Base-by-base conservation (phyloP, 441 rosid species). In the Arabidopsis hybrid region DNA sequence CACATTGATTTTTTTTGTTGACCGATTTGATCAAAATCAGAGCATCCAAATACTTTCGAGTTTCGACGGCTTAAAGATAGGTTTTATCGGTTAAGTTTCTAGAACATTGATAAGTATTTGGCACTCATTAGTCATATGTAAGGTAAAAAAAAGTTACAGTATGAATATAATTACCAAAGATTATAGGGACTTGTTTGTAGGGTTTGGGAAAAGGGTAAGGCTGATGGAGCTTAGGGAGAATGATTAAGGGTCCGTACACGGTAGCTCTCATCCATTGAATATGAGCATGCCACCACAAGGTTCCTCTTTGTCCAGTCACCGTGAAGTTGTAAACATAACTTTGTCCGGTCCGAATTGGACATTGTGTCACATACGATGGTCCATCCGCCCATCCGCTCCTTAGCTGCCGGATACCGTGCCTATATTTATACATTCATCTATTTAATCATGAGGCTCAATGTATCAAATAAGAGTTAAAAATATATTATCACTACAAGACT, bases 341-440 rank as follows among this genome's bases (percentile, higher is more conserved):
- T 45, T 84, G 85, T 53, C 86, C 81, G 0, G 82, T 86, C 74
- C 78, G 94, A 69, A 92, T 88, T 0, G 94, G 97, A 53, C 94
- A 90, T 53, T 88, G 92, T 56, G 90, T 84, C 7, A 87, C 75
- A 71, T 89, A 90, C 0, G 87, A 59, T 2, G 92, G 92, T 13
- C 96, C 97, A 71, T 92, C 94, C 4, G 92, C 92, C 96, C 93
- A 89, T 32, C 84, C 88, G 8, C 68, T 86, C 68, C 62, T 39
- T 43, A 87, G 78, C 65, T 90, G 90, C 47, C 90, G 69, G 32
- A 90, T 68, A 26, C 90, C 90, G 67, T 87, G 90, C 97, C 90
- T 90, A 46, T 1, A 12, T 57, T 8, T 26, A 55, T 5, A 59
- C 34, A 35, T 70, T 57, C 1, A 50, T 49, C 2, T 39, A 49